Evolutionary conservation across 805 yeast species (phyloP).

Genomic region (Ogataea dorogensis): DNA sequence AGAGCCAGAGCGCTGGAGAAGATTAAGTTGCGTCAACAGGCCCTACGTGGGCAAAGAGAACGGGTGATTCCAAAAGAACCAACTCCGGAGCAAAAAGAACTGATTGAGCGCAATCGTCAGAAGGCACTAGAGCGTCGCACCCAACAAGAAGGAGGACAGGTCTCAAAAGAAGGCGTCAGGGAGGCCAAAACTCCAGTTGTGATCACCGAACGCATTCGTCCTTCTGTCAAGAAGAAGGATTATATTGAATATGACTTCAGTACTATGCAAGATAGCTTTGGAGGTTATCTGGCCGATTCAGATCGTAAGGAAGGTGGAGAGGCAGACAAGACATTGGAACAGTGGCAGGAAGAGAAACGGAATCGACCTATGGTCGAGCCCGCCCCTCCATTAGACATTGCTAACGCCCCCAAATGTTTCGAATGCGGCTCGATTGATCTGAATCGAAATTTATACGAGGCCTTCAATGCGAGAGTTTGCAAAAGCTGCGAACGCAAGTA

Average conservation of each 20-base stretch:
- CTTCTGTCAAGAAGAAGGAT: slow-evolving; percentile 56
- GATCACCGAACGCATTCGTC: slow-evolving; percentile 32
- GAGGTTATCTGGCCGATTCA: slow-evolving; percentile 70
- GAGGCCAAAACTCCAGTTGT: neutral
- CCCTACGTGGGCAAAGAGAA: slow-evolving; percentile 7
- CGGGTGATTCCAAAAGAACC: slow-evolving; percentile 6
- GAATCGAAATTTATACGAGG: slow-evolving; percentile 65
- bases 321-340: slow-evolving; percentile 43
- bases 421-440: slow-evolving; percentile 83
- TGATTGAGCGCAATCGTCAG: slow-evolving; percentile 52
- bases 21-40: slow-evolving; percentile 43
- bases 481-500: slow-evolving; percentile 64
- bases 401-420: slow-evolving; percentile 73
- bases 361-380: slow-evolving; percentile 45
- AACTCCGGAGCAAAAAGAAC: slow-evolving; percentile 48
- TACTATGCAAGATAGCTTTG: slow-evolving; percentile 82
- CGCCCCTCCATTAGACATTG: slow-evolving; percentile 72
- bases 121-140: slow-evolving; percentile 45
- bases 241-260: slow-evolving; percentile 86
- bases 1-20: slow-evolving; percentile 61
- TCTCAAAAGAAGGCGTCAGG: slow-evolving; percentile 14
- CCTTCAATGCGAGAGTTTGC: slow-evolving; percentile 79
- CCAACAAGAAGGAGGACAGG: slow-evolving; percentile 10
- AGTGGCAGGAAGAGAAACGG: slow-evolving; percentile 55
- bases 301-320: slow-evolving; percentile 21